Conservation (phyloP, 1,284 basidiomycete genomes). For the Apiotrichum porosum region DNA sequence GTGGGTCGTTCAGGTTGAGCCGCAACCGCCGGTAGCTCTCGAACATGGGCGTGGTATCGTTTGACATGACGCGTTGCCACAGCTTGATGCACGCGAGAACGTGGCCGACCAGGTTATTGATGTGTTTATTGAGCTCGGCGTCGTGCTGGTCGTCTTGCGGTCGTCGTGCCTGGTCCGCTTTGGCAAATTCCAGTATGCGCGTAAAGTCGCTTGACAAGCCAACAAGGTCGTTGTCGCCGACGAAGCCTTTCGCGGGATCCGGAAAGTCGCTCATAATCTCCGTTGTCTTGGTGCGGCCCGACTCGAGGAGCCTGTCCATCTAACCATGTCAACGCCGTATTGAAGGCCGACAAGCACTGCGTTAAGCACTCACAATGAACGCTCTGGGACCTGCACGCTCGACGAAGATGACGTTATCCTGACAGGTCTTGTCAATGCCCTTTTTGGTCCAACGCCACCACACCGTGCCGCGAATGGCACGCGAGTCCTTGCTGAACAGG, state of each 20-base stretch:
- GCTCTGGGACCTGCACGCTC: conserved; percentile 8
- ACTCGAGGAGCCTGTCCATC: conserved; percentile 29
- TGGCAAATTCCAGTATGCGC: no score
- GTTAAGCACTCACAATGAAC: conserved; percentile 37
- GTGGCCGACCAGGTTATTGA: conserved; percentile 3
- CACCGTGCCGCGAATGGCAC: conserved; percentile 15
- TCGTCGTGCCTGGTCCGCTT: no score
- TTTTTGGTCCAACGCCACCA: conserved; percentile 31
- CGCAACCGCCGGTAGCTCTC: no score
- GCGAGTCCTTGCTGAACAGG: conserved; percentile 15
- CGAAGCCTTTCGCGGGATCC: no score
- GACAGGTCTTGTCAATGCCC: conserved; percentile 9
- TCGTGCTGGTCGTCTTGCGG: neutral
- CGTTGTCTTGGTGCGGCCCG: conserved; percentile 8
- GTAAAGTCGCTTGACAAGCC: no score
- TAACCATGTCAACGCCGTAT: no score
- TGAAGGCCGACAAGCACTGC: no score
- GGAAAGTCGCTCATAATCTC: conserved; percentile 24
- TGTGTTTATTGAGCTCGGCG: neutral
- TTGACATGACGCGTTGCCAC: neutral
- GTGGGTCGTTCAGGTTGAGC: no score
- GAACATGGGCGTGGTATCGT: no score
- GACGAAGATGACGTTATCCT: conserved; percentile 2
- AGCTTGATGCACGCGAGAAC: no score
- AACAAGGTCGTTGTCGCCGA: no score